Base-by-base conservation (phyloP, 1,284 basidiomycete species). In the Heimioporus retisporus region DNA sequence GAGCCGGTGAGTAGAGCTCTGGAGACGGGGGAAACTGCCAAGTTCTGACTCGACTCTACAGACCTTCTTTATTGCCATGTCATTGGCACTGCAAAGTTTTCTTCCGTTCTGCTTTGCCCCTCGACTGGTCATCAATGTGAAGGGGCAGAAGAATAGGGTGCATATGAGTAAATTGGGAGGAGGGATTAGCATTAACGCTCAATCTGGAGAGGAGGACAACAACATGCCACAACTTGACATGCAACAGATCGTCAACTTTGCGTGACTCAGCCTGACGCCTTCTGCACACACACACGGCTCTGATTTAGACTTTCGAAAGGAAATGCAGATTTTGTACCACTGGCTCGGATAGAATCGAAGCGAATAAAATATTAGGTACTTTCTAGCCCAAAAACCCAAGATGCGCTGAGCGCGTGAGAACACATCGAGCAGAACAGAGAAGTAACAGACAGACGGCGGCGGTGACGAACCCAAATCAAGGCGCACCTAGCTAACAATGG, bases 71-170 rank as follows among this genome's bases (percentile, higher is more conserved):
- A 18, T 61, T 5, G 57, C 72, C 10, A 21, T 66, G 35, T 74
- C 71, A 1, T n/a, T 65, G 35, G 63, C 71, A 4, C 28, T 73
- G 31, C 66, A 74, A 43, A n/a, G 4, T 25, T 73, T 74, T 51
- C 64, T 73, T 55, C 61, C 60, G 10, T 72, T 35, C 48, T 74
- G 65, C 31, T 71, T 73, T 8, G 61, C 71, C 5, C 72, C 72
- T 55, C 63, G 72, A 6, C 51, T 74, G 23, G 65, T 73, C 55
- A 57, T 73, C 56, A 73, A 73, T 43, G 21, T 73, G 21, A 72
- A 50, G 51, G 11, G 68, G 40, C 31, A 64, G 14, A 23, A 63
- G 35, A 70, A 68, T 25, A 70, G 60, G 60, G 67, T 61, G 3
- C 61, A 64, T 25, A 61, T 59, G 65, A 72, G 62, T 16, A 42